phyloP scores from a whole-genome alignment of 1,284 basidiomycete genomes.

The Golubevia sp. region DNA sequence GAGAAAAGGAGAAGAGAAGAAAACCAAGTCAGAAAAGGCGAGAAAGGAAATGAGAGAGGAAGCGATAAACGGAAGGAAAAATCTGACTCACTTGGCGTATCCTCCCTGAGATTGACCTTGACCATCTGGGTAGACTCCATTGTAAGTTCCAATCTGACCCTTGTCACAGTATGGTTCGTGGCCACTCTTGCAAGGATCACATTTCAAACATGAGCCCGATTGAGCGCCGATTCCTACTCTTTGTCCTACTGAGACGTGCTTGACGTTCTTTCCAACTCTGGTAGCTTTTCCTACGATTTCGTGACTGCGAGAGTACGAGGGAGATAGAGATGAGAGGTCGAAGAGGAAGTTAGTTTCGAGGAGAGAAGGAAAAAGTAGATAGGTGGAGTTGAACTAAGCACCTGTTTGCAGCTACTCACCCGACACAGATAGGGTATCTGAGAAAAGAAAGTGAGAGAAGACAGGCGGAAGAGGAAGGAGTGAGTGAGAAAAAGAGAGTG shows the following conservation, averaged over 20 bases:
- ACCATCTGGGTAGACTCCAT: conserved; percentile 4
- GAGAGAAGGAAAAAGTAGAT: no score
- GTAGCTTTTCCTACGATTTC: conserved; percentile 6
- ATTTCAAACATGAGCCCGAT: conserved; percentile 1
- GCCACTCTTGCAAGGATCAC: not conserved
- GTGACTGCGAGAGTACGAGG: no score
- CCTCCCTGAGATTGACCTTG: conserved; percentile 34
- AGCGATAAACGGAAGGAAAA: no score
- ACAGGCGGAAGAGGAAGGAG: no score
- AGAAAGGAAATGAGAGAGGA: no score
- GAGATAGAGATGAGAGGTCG: no score
- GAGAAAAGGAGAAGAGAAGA: no score
- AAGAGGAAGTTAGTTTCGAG: no score
- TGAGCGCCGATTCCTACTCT: conserved; percentile 8
- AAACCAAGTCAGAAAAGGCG: no score
- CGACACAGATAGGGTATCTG: conserved; percentile 18
- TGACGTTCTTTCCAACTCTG: conserved; percentile 3
- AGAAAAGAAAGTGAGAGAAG: no score
- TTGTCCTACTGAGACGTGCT: conserved; percentile 8
- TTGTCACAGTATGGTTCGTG: conserved; percentile 22
- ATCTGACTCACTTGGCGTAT: conserved; percentile 43
- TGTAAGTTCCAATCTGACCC: not conserved
- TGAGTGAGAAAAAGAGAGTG: no score
- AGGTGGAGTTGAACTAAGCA: no score
- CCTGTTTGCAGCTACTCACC: conserved; percentile 4